Conservation (phyloP, 257 asterid genomes). For the Anisodus acutangulus region DNA sequence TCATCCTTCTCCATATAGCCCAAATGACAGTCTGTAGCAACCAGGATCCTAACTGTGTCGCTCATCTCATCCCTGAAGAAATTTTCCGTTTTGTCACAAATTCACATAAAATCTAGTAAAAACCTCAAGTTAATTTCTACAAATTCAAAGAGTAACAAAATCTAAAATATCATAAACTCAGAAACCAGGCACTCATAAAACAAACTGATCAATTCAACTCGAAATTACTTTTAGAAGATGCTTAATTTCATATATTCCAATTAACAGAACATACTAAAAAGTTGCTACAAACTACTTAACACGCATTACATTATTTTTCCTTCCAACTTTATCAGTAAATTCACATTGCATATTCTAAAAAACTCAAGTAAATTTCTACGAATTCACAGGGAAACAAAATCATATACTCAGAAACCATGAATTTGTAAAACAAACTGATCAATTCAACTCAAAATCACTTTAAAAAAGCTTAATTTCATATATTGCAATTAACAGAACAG, state of each 20-base stretch:
- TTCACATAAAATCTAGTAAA: not conserved
- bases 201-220: not conserved
- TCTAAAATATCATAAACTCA: not conserved
- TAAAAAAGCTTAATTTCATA: not conserved
- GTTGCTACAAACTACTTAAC: not conserved
- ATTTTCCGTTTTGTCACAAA: conserved; percentile 13
- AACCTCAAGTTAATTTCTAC: not conserved
- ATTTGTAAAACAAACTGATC: not conserved
- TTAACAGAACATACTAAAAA: not conserved
- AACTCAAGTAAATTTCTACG: not conserved
- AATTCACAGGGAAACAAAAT: not conserved
- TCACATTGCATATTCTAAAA: not conserved
- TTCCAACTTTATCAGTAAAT: not conserved
- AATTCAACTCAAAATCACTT: not conserved
- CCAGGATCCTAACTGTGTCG: conserved; percentile 69
- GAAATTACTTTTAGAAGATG: not conserved
- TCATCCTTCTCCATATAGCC: conserved; percentile 99
- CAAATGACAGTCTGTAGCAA: conserved; percentile 97
- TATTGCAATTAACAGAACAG: not conserved
- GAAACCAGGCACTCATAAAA: not conserved
- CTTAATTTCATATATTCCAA: not conserved
- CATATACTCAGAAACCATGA: not conserved
- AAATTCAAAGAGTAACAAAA: not conserved
- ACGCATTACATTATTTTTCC: no score
- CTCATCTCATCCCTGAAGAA: conserved; percentile 59